These are phyloP conservation scores for Phylloporus sp. DNA, from an alignment of 768 basidiomycete species.

Conservation along the genomic window DNA sequence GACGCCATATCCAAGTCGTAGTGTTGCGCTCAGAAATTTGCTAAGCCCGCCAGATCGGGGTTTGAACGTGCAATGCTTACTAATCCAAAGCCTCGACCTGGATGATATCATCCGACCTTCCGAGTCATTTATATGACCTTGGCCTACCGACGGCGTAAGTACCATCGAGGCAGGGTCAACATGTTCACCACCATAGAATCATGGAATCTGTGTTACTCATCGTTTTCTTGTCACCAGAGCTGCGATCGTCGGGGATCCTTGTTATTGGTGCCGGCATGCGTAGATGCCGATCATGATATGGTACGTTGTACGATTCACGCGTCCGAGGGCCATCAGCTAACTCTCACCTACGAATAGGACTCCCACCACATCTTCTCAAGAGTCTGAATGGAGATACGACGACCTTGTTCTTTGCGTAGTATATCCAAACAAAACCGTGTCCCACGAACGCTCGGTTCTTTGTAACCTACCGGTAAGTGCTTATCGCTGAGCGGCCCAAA, in stretches of 20 bases:
- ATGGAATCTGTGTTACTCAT: too few relatives aligned
- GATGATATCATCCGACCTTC: too few relatives aligned
- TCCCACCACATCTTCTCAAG: too few relatives aligned
- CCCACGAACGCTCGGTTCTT: neutral
- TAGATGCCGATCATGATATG: neutral
- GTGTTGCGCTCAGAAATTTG: slow-evolving; percentile 7
- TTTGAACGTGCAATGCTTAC: slow-evolving; percentile 9
- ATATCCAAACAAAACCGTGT: neutral
- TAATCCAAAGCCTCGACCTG: neutral
- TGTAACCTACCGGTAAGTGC: neutral
- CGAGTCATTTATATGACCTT: too few relatives aligned
- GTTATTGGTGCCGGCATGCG: neutral
- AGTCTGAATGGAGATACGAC: neutral
- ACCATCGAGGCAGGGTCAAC: too few relatives aligned
- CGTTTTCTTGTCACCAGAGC: too few relatives aligned
- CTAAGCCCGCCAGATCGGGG: slow-evolving; percentile 22
- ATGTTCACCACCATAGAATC: too few relatives aligned
- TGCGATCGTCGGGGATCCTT: neutral
- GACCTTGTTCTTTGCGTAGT: too few relatives aligned
- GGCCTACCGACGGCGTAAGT: too few relatives aligned
- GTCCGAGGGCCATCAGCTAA: neutral
- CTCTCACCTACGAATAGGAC: too few relatives aligned
- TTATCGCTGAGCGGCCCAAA: too few relatives aligned
- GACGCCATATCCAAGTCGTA: slow-evolving; percentile 48
- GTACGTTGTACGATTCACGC: neutral